These are phyloP conservation scores for Flaveria linearis DNA, from an alignment of 129 eudicot species.

Conservation along the genomic window DNA sequence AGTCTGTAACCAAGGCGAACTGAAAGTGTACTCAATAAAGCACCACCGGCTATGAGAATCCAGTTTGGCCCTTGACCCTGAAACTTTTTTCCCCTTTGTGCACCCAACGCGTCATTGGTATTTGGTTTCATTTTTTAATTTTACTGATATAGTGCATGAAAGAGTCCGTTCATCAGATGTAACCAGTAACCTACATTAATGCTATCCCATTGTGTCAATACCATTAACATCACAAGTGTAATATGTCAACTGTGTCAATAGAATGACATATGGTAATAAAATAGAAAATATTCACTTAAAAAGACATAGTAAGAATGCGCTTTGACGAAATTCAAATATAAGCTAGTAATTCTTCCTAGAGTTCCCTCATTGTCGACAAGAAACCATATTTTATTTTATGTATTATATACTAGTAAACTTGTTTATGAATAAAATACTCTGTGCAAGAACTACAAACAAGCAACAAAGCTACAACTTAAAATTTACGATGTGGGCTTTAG, in stretches of 20 bases:
- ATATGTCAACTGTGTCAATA: not conserved
- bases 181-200: constrained; percentile 38
- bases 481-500: not conserved
- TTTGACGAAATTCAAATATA: not conserved
- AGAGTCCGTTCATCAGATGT: constrained; percentile 31
- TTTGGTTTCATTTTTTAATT: constrained; percentile 65
- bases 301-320: not conserved
- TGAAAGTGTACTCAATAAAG: constrained; percentile 84
- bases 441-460: not conserved
- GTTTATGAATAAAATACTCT: not conserved
- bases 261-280: constrained; percentile 1
- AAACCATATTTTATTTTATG: not conserved
- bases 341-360: not conserved
- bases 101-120: constrained; percentile 48
- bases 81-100: constrained; percentile 46
- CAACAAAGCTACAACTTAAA: not conserved
- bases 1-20: constrained; percentile 89
- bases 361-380: not conserved
- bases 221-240: constrained; percentile 1
- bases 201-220: constrained; percentile 25
- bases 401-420: not conserved
- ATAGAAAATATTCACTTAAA: not conserved
- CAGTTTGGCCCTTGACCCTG: constrained; percentile 89
- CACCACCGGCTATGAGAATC: constrained; percentile 94
- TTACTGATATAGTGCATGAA: constrained; percentile 20